A percentile compares a stretch with the other conserved stretches of the same genome.
phyloP scores from a whole-genome alignment of 495 filamentous ascomycete genomes.

The Podospora pseudoanserina region DNA sequence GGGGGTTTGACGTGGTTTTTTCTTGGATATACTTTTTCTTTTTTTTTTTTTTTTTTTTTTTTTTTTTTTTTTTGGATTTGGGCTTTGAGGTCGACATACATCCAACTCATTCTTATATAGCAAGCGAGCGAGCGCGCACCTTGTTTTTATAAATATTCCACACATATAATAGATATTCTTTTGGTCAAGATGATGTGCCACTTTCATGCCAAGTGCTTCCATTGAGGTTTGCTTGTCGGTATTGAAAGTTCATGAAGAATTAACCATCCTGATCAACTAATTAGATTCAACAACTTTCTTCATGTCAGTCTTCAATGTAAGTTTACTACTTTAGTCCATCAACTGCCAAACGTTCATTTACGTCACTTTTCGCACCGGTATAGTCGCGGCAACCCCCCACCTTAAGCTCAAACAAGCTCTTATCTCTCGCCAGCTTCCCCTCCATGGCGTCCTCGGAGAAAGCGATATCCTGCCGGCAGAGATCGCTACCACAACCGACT shows the following conservation, averaged over 20 bases:
- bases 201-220: not conserved
- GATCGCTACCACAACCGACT: not conserved
- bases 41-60: not conserved
- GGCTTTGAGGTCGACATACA: not conserved
- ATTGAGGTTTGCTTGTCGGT: not conserved
- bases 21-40: not conserved
- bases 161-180: not conserved
- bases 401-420: not conserved
- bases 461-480: not conserved
- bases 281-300: no score
- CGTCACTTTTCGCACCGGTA: not conserved
- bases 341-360: not conserved
- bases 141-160: not conserved
- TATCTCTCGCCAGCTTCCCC: not conserved
- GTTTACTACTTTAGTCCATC: no score
- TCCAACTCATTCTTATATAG: not conserved
- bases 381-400: not conserved
- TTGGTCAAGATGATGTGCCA: not conserved
- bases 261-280: no score
- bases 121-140: not conserved
- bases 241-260: no score
- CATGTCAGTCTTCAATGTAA: no score
- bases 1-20: not conserved
- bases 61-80: no score
- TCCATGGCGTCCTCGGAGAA: slow-evolving; percentile 2